These are phyloP conservation scores for Rhamnella rubrinervis DNA, from an alignment of 331 rosid species.

Conservation along the genomic window DNA sequence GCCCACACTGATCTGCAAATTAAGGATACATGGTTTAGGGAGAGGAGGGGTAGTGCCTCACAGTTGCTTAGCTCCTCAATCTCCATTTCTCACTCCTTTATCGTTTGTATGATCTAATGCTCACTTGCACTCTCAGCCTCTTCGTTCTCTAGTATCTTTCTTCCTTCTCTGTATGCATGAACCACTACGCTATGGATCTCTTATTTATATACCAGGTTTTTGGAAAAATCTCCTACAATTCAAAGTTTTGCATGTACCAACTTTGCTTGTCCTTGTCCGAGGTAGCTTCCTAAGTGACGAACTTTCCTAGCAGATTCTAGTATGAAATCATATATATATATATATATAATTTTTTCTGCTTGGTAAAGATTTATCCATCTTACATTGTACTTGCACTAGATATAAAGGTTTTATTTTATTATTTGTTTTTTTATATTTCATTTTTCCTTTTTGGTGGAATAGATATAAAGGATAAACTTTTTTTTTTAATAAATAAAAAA, in stretches of 20 bases:
- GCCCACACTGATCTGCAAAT: conserved; percentile 58
- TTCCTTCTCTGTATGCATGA: conserved; percentile 26
- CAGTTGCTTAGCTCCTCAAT: conserved; percentile 61
- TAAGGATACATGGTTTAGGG: conserved; percentile 68
- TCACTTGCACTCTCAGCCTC: conserved; percentile 11
- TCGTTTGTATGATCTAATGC: not conserved
- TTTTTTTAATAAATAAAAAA: too few species aligned
- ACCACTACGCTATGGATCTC: conserved; percentile 13
- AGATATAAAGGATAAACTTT: too few species aligned
- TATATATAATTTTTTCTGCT: not conserved
- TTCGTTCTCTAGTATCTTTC: conserved; percentile 4
- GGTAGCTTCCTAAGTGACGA: conserved; percentile 33
- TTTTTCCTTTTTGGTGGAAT: too few species aligned
- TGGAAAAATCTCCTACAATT: not conserved
- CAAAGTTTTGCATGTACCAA: not conserved
- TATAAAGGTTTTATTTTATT: too few species aligned
- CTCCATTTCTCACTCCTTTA: conserved; percentile 47
- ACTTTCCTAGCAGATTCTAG: conserved; percentile 60
- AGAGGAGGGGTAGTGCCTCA: conserved; percentile 54
- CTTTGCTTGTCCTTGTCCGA: conserved; percentile 8
- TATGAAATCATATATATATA: not conserved
- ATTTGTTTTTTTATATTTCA: too few species aligned
- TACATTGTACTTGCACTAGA: too few species aligned
- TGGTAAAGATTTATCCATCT: not conserved
- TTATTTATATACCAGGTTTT: conserved; percentile 36